A percentile compares a stretch with the other conserved stretches of the same genome.
Conservation (phyloP, 2,329 filamentous ascomycete genomes). For the Claviceps digitariae region DNA sequence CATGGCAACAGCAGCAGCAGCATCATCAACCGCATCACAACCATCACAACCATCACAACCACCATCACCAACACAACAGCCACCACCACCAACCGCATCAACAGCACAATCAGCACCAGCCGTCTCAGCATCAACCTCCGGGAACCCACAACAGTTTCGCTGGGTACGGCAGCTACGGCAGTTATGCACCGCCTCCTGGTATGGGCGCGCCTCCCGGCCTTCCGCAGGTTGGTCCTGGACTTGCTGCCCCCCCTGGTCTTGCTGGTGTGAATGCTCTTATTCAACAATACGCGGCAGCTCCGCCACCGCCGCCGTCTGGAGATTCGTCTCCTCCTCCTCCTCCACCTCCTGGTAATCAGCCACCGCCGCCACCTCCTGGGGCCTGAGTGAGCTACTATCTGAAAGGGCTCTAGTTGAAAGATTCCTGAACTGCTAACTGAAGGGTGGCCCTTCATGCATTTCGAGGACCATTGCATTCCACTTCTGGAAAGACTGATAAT, state of each 20-base stretch:
- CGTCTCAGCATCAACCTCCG: conserved; percentile 34
- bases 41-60: background rate
- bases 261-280: conserved; percentile 52
- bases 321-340: conserved; percentile 39
- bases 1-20: conserved; percentile 29
- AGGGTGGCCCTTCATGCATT: background rate
- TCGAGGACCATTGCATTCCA: background rate
- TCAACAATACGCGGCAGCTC: conserved; percentile 48
- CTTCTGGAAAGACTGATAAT: background rate
- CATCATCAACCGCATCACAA: conserved; percentile 4
- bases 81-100: background rate
- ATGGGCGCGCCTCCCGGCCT: conserved; percentile 28
- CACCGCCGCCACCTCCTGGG: conserved; percentile 47
- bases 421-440: background rate
- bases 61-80: background rate
- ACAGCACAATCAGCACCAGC: background rate
- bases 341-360: conserved; percentile 48
- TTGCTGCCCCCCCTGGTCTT: conserved; percentile 40
- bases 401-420: background rate
- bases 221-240: conserved; percentile 29
- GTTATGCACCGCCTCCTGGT: conserved; percentile 31
- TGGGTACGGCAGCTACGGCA: conserved; percentile 33
- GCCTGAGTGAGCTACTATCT: conserved; percentile 17
- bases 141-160: conserved; percentile 44
- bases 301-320: conserved; percentile 47